phyloP scores from a whole-genome alignment of 148 eudicot genomes.

The Dysphania ambrosioides region DNA sequence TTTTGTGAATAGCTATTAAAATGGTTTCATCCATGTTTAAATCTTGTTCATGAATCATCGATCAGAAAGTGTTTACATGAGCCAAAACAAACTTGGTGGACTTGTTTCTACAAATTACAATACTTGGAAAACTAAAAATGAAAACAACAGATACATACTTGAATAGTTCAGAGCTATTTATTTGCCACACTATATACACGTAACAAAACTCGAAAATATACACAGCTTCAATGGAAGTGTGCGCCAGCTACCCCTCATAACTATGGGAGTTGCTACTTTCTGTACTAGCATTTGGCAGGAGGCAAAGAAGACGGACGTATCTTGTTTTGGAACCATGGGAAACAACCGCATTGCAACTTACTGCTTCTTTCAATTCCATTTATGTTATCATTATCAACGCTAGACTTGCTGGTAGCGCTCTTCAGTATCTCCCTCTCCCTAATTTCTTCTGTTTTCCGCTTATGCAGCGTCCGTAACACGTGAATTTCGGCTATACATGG shows the following conservation, averaged over 20 bases:
- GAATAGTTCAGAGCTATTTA: too few species aligned
- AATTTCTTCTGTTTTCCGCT: constrained; percentile 20
- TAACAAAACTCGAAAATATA: too few species aligned
- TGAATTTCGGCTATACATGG: constrained; percentile 22
- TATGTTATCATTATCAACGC: neutral
- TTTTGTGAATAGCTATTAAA: too few species aligned
- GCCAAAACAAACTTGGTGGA: too few species aligned
- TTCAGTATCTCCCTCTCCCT: neutral
- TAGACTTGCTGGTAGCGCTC: neutral
- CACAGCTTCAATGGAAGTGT: too few species aligned
- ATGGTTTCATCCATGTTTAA: too few species aligned
- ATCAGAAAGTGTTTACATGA: too few species aligned
- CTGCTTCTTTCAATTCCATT: neutral
- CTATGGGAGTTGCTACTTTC: neutral
- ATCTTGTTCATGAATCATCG: too few species aligned
- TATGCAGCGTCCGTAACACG: constrained; percentile 21
- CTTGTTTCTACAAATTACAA: too few species aligned
- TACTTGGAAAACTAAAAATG: too few species aligned
- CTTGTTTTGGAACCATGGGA: constrained; percentile 17
- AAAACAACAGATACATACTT: too few species aligned
- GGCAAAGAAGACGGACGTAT: constrained; percentile 21
- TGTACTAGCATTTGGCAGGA: neutral
- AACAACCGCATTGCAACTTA: constrained; percentile 15
- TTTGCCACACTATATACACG: too few species aligned
- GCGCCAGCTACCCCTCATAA: neutral